Evolutionary conservation across 257 asterid species (phyloP), one percentile per base, ranked within the genome.

Genomic region (Verbena officinalis): DNA sequence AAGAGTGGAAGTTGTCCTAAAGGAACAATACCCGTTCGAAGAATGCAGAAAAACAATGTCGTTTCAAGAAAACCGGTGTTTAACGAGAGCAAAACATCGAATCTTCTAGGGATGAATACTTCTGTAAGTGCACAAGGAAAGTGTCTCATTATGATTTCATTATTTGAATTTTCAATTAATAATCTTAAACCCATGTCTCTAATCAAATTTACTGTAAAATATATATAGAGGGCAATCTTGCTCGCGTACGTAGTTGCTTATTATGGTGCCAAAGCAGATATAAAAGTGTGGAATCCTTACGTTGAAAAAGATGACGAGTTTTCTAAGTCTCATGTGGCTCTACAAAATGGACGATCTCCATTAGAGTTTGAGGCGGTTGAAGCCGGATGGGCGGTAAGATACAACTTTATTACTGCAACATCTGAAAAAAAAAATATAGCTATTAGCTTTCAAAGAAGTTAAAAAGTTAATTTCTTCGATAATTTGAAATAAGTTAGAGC

Each of bases 351-450:
- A 33, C n/a, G n/a, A n/a, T 65, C 83, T 63, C 22, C 9, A 1
- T 2, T 56, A 15, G 48, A 75, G 39, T 87, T 55, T 51, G 85
- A 85, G 56, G 70, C 67, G 7, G 62, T 83, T 20, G 85, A 87
- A 74, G 42, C 91, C 10, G 97, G 97, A 50, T 87, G 95, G 97
- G 81, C 83, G 1, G 96, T 86, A 33, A 83, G 88, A 74, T 10
- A 3, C 30, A 21, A 7, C 3, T 55, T 45, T 5, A 44, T n/a
- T n/a, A n/a, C n/a, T n/a, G n/a, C n/a, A n/a, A n/a, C n/a, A n/a
- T n/a, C n/a, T n/a, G n/a, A n/a, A n/a, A n/a, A n/a, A n/a, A n/a
- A n/a, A n/a, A n/a, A n/a, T n/a, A n/a, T n/a, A n/a, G n/a, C n/a
- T n/a, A n/a, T n/a, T n/a, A n/a, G n/a, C n/a, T n/a, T n/a, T n/a